Evolutionary conservation across 192 early-diverging fungal genomes (phyloP).

Genomic region (Entophlyctis helioformis): DNA sequence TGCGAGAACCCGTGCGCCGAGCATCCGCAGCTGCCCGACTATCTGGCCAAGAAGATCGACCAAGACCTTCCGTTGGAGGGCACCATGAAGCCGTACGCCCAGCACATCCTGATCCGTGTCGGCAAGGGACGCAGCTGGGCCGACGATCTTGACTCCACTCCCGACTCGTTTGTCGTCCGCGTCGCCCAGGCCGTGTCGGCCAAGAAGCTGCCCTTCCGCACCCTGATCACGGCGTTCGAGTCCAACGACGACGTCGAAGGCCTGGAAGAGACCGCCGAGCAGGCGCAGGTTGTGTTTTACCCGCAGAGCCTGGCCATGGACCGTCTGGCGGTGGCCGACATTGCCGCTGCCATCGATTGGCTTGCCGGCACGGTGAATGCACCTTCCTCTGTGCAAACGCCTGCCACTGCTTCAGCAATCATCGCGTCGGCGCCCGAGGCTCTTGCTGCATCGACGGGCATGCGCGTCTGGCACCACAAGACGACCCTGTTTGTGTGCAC

Average conservation of each 20-base stretch:
- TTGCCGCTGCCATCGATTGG: too few relatives aligned
- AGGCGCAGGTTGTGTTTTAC: slow-evolving; percentile 6
- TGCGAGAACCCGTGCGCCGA: slow-evolving; percentile 23
- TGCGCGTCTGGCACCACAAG: slow-evolving; percentile 5
- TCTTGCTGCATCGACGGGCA: neutral
- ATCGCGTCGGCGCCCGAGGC: neutral
- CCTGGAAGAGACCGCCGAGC: slow-evolving; percentile 1
- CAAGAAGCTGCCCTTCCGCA: slow-evolving; percentile 1
- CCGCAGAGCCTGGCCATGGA: slow-evolving; percentile 6
- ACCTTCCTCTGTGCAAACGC: too few relatives aligned
- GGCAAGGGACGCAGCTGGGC: slow-evolving; percentile 19
- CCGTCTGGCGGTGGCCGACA: neutral
- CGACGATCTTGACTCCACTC: slow-evolving; percentile 18
- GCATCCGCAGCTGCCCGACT: slow-evolving; percentile 26
- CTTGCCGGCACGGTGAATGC: neutral
- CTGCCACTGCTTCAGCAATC: neutral
- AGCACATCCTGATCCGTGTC: slow-evolving; percentile 23
- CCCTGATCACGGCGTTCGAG: slow-evolving; percentile 24
- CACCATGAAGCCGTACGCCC: slow-evolving; percentile 34
- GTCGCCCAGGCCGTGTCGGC: neutral
- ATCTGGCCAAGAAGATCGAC: slow-evolving; percentile 24
- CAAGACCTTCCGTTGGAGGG: slow-evolving; percentile 7
- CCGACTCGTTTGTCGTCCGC: slow-evolving; percentile 3
- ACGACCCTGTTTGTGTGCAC: slow-evolving; percentile 46
- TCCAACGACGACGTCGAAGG: neutral